phyloP scores from a whole-genome alignment of 768 basidiomycete species.

The Naematelia encephala region DNA sequence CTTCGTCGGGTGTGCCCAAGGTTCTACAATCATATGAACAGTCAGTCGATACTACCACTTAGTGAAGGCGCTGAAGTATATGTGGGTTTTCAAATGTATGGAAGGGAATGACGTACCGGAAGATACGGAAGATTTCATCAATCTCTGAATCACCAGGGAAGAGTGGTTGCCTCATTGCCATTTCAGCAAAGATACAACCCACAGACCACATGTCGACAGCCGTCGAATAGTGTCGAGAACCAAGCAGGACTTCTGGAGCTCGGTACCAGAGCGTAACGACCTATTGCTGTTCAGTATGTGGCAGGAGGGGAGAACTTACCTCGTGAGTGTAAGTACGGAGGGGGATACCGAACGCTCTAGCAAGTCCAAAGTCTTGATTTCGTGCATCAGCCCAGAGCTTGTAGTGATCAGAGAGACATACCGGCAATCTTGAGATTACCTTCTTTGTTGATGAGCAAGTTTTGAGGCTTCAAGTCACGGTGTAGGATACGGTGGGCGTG shows the following conservation, averaged over 20 bases:
- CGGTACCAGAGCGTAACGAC: constrained; percentile 99
- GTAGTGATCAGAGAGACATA: constrained; percentile 13
- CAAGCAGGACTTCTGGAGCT: constrained; percentile 93
- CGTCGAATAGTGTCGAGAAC: constrained; percentile 92
- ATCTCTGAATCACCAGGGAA: constrained; percentile 99
- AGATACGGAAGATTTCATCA: constrained; percentile 99
- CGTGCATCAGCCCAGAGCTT: neutral
- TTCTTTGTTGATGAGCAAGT: constrained; percentile 81
- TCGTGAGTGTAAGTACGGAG: constrained; percentile 99
- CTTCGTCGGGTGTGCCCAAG: constrained; percentile 89
- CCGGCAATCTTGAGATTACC: constrained; percentile 86
- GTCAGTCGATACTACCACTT: neutral
- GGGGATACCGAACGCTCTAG: constrained; percentile 95
- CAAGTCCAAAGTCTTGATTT: constrained; percentile 77
- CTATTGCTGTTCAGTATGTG: constrained; percentile 53
- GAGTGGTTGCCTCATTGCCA: constrained; percentile 86
- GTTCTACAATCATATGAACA: constrained; percentile 57
- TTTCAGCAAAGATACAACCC: constrained; percentile 95
- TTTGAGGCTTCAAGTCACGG: constrained; percentile 94
- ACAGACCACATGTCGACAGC: constrained; percentile 99
- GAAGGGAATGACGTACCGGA: constrained; percentile 62
- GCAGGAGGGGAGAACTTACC: constrained; percentile 55
- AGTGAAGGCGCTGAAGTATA: constrained; percentile 2
- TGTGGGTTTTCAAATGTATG: neutral
- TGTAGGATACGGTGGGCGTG: constrained; percentile 96